A percentile compares a stretch with the other conserved stretches of the same genome.
phyloP scores from a whole-genome alignment of 306 rosid genomes.

The Phaseolus lunatus region DNA sequence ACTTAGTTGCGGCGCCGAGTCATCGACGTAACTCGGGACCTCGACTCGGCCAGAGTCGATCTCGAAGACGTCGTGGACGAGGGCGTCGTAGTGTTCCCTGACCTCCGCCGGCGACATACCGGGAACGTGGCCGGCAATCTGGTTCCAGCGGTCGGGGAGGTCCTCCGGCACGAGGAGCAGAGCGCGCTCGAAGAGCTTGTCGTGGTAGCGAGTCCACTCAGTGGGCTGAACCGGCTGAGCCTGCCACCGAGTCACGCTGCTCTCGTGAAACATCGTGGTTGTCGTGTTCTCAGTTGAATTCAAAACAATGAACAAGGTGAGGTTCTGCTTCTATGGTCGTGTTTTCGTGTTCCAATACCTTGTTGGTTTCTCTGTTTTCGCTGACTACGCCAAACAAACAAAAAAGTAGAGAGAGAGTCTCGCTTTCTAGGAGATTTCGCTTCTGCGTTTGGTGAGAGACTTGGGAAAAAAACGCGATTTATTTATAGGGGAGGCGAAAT shows the following conservation, averaged over 20 bases:
- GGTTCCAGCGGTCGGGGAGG: constrained; percentile 72
- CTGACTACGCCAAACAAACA: constrained; percentile 6
- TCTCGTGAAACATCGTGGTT: constrained; percentile 58
- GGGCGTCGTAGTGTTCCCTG: constrained; percentile 63
- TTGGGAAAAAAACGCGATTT: constrained; percentile 34
- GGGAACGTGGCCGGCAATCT: constrained; percentile 66
- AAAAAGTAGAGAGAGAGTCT: not conserved
- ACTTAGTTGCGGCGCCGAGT: constrained; percentile 34
- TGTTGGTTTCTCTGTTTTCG: constrained; percentile 13
- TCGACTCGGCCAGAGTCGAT: constrained; percentile 84
- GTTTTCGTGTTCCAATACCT: constrained; percentile 36
- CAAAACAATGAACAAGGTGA: not conserved
- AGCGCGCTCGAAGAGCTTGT: constrained; percentile 84
- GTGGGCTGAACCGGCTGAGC: constrained; percentile 40
- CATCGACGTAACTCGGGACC: constrained; percentile 73
- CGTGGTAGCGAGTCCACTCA: constrained; percentile 76
- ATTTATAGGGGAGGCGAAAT: not conserved
- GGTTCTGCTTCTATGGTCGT: not conserved
- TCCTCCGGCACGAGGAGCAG: constrained; percentile 64
- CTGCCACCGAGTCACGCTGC: constrained; percentile 46
- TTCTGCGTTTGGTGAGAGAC: constrained; percentile 55
- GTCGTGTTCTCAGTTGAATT: constrained; percentile 40
- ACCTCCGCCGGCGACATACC: constrained; percentile 67
- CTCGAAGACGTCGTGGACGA: constrained; percentile 72
- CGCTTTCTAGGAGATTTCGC: constrained; percentile 67